These are phyloP conservation scores for Starmerella apis DNA, from an alignment of 805 yeast species.

Conservation along the genomic window DNA sequence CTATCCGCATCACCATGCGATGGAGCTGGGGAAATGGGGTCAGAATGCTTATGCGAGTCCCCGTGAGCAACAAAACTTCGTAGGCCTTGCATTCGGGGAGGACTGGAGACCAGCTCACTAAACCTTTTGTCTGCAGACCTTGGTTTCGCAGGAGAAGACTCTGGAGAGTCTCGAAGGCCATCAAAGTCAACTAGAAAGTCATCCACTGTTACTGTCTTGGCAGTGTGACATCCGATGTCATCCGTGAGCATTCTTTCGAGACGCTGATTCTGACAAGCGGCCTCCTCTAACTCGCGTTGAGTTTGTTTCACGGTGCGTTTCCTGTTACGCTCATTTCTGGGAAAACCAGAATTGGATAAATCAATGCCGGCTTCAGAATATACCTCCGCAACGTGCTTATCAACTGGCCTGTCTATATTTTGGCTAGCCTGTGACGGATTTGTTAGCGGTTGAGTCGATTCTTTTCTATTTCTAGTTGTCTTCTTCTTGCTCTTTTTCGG, in stretches of 20 bases:
- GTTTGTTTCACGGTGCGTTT: conserved; percentile 7
- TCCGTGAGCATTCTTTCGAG: conserved; percentile 16
- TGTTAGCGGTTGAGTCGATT: background rate
- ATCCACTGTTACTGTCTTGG: conserved; percentile 11
- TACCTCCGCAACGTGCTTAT: background rate
- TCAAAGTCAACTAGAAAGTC: conserved; percentile 14
- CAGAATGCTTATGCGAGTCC: background rate
- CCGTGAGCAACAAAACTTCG: conserved; percentile 15
- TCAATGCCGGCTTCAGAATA: background rate
- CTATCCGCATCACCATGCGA: background rate
- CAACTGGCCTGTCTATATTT: background rate
- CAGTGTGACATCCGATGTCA: conserved; percentile 17
- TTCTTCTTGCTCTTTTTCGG: background rate
- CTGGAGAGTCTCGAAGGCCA: background rate
- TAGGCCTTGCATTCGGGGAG: conserved; percentile 19
- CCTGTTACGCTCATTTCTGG: background rate
- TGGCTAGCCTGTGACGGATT: background rate
- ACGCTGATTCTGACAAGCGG: conserved; percentile 16
- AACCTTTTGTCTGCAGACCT: background rate
- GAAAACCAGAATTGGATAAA: background rate
- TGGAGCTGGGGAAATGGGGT: background rate
- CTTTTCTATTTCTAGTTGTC: background rate
- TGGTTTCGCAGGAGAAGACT: background rate
- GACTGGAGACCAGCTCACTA: conserved; percentile 17
- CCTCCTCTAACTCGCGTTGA: conserved; percentile 12